Evolutionary conservation across 805 yeast genomes (phyloP), one percentile per base, ranked within the genome.

Genomic region (Diddensiella santjacobensis): DNA sequence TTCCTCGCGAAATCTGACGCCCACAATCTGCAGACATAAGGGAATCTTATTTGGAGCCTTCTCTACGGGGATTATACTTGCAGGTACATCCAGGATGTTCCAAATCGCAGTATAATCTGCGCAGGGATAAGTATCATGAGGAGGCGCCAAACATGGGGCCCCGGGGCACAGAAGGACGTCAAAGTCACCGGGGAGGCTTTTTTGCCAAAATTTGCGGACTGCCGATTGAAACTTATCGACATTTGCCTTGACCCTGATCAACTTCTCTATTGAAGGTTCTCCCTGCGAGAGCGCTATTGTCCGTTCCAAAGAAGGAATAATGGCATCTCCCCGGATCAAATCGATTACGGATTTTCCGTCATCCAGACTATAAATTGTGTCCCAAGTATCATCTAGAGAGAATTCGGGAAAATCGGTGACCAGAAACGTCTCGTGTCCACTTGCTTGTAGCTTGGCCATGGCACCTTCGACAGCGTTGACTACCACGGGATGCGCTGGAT

Each of bases 51-150:
- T 67, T 37, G 11, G 63, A 2, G 70, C 67, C 2, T 39, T 40
- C 5, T 39, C 31, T 3, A 40, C 49, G n/a, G 67, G 67, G 44
- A 63, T 55, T 4, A 63, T 57, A 2, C 60, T 76, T 33, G 81
- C 78, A 37, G 93, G 89, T 59, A 79, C 72, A 64, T 85, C 93
- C 53, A 84, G 65, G 50, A 84, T 61, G 67, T 86, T 85, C 78
- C 80, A 86, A 53, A 83, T 72, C 2, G 88, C 69, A 4, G 91
- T 84, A 71, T 86, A 86, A 3, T 89, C 84, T 93, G 95, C 86
- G 65, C 83, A 83, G 62, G 76, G 78, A 4, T 83, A 75, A 44
- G 74, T 71, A 42, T 75, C 78, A 19, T 84, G 78, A 47, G 74
- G 74, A 40, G 88, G 87, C n/a, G 93, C 87, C 43, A 80, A 81